Evolutionary conservation across 148 eudicot species (phyloP), one percentile per base, ranked within the genome.

Genomic region (Salicornia ramosissima): DNA sequence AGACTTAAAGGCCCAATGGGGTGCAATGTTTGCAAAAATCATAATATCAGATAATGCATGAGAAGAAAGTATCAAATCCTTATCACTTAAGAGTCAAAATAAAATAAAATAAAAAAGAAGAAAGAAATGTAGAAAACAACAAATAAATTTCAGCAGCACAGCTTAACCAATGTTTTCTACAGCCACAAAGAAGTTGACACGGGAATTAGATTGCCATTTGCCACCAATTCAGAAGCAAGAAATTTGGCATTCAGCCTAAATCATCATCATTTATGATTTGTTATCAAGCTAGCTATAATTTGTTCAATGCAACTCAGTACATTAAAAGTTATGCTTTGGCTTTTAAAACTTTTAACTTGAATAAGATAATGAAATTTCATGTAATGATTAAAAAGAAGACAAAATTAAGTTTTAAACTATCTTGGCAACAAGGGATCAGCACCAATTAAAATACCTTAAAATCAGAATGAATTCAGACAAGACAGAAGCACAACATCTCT

Each of bases 401-500:
- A n/a, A 49, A 52, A 39, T 13, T 18, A 59, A 11, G 15, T 50
- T 50, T 31, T 31, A 18, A 39, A 70, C 51, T 30, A 64, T 34
- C 30, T 66, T 65, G 33, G 24, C 36, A 77, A 50, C 58, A 72
- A 56, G 50, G 39, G 73, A 49, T n/a, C 29, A 24, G 56, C 21
- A 19, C 42, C 64, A 73, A 62, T 50, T 58, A 50, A 16, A 54
- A 71, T 81, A 90, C 98, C 98, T 94, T 71, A 94, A 79, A 89
- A 84, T 78, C 64, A 90, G 74, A 61, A 90, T 87, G 78, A 90
- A 90, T 67, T 88, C 89, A 50, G 92, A 81, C 80, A 94, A 80
- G 67, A 88, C 77, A 73, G 90, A 62, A 67, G 91, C 88, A 72
- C 82, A 87, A 59, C 99, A 94, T 75, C 89, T 88, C 79, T 90